Base-by-base conservation (phyloP, 163 green algal genomes). In the Chlorella variabilis region DNA sequence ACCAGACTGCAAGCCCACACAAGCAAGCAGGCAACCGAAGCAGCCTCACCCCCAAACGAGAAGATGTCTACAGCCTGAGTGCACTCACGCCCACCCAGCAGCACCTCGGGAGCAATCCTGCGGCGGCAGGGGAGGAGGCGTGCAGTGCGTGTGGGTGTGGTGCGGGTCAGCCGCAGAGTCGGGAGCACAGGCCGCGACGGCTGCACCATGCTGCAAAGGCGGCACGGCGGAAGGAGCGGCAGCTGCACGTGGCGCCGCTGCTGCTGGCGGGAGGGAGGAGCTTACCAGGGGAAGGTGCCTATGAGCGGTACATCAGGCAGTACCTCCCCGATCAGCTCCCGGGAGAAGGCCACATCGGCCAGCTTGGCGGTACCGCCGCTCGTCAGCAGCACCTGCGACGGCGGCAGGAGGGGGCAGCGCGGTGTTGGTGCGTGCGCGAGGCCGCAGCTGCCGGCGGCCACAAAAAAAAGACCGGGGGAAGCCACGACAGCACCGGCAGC, bases 381-480 rank as follows among this genome's bases (percentile, higher is more conserved):
- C 3, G 68, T 77, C 23, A 90, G 79, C 56, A 90, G 79, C 2
- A 90, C 74, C 56, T 90, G 87, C n/a, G 67, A 27, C n/a, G n/a
- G n/a, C n/a, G n/a, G n/a, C n/a, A n/a, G n/a, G n/a, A n/a, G n/a
- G n/a, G n/a, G n/a, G n/a, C 15, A 34, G 4, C 62, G 25, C 33
- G 29, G 25, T 31, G 15, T 23, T 15, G 15, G 45, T 54, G 15
- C 15, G 15, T 54, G 45, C 15, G 15, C 45, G 11, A 54, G 11
- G 45, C 45, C 15, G 15, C 45, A 15, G 15, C 45, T 54, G 45
- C 45, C 15, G 45, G 11, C 11, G 11, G 45, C 45, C 11, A 54
- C 45, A 54, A 23, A 54, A n/a, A 62, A 9, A n/a, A 62, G 5
- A 62, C 18, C 15, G 54, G 7, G 54, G 20, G 6, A 17, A 20